These are phyloP conservation scores for Coemansia sp. DNA, from an alignment of 192 early-diverging fungal genomes.

Conservation along the genomic window DNA sequence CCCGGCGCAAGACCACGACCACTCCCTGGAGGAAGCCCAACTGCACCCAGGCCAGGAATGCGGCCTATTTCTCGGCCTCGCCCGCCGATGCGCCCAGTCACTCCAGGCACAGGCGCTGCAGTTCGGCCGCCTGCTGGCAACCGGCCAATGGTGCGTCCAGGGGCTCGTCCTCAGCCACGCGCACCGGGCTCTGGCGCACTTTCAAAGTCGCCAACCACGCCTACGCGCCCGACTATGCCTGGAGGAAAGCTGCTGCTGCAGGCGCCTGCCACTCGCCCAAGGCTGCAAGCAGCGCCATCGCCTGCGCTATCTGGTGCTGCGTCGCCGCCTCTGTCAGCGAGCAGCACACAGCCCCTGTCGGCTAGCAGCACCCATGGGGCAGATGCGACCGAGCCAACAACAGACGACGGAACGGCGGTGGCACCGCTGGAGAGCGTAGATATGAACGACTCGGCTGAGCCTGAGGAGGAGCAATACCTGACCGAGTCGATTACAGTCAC, in stretches of 20 bases:
- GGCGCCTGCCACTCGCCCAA: slow-evolving; percentile 10
- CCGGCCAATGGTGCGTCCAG: slow-evolving; percentile 26
- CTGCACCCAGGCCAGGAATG: slow-evolving; percentile 19
- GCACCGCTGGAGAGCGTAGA: background rate
- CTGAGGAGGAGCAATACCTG: slow-evolving; percentile 28
- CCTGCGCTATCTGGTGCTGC: background rate
- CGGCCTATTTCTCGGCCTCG: slow-evolving; percentile 25
- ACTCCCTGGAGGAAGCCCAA: background rate
- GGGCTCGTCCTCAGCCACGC: slow-evolving; percentile 14
- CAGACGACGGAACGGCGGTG: background rate
- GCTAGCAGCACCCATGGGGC: background rate
- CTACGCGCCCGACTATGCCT: slow-evolving; percentile 8
- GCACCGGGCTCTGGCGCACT: background rate
- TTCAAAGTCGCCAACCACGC: slow-evolving; percentile 1
- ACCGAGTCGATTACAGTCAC: slow-evolving; percentile 38
- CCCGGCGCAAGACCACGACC: slow-evolving; percentile 32
- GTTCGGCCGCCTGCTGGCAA: slow-evolving; percentile 11
- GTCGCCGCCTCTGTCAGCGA: background rate
- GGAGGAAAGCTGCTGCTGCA: slow-evolving; percentile 1
- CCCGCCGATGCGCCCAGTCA: slow-evolving; percentile 21
- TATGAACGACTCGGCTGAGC: background rate
- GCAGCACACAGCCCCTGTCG: background rate
- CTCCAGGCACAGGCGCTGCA: slow-evolving; percentile 2
- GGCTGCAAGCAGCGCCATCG: background rate
- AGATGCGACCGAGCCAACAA: background rate